Conservation (phyloP, 352 stramenopile genomes). For the Labyrinthula sp. region DNA sequence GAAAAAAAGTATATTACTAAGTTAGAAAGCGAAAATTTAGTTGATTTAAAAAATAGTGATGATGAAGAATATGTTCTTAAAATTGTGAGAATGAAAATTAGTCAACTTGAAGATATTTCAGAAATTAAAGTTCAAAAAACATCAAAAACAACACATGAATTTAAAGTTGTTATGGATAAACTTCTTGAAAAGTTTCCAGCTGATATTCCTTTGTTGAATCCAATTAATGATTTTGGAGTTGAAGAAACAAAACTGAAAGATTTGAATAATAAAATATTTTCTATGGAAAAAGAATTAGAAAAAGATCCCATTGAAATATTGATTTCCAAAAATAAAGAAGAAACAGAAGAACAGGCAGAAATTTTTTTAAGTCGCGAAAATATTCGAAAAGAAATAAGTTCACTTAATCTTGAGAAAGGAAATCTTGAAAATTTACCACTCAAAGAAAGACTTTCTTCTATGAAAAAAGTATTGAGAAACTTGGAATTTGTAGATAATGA, state of each 20-base stretch:
- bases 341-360: conserved; percentile 53
- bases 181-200: no score
- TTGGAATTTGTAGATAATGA: conserved; percentile 84
- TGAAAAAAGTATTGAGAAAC: conserved; percentile 78
- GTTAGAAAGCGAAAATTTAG: no score
- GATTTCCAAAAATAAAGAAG: conserved; percentile 30
- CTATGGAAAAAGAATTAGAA: conserved; percentile 5
- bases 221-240: conserved; percentile 31
- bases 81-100: no score
- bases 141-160: no score
- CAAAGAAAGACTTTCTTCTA: conserved; percentile 69
- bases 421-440: conserved; percentile 79
- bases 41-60: no score
- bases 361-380: conserved; percentile 60
- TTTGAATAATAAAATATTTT: conserved; percentile 8
- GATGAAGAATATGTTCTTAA: no score
- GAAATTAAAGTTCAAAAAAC: no score
- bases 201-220: conserved; percentile 32
- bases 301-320: conserved; percentile 14
- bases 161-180: no score
- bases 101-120: no score
- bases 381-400: conserved; percentile 63
- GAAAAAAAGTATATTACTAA: no score
- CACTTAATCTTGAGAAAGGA: conserved; percentile 75
- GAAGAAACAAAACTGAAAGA: conserved; percentile 12